Evolutionary conservation across 257 asterid genomes (phyloP), one percentile per base, ranked within the genome.

Genomic region (Sherardia arvensis): DNA sequence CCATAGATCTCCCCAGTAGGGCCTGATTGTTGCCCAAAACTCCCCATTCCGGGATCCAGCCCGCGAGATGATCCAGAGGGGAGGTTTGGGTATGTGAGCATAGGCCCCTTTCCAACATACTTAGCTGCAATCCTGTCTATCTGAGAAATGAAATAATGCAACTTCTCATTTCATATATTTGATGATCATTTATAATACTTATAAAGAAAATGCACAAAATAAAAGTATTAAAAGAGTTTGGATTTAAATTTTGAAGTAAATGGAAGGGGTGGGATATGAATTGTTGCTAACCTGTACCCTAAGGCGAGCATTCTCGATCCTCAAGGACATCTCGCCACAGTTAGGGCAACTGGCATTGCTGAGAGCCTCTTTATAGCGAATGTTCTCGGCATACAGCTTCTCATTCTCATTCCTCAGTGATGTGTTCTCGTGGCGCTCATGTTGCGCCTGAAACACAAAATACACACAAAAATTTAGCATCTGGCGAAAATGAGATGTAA

Each of bases 201-300:
- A n/a, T n/a, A n/a, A n/a, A n/a, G n/a, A n/a, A n/a, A n/a, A n/a
- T n/a, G n/a, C n/a, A n/a, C n/a, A n/a, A n/a, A n/a, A n/a, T n/a
- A n/a, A n/a, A n/a, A n/a, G n/a, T n/a, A n/a, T n/a, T n/a, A n/a
- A n/a, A n/a, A n/a, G n/a, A n/a, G n/a, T n/a, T n/a, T n/a, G n/a
- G n/a, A n/a, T n/a, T n/a, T n/a, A n/a, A n/a, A n/a, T 8, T 15
- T n/a, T n/a, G n/a, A n/a, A n/a, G n/a, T n/a, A n/a, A n/a, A n/a
- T n/a, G n/a, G n/a, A n/a, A n/a, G n/a, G n/a, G n/a, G n/a, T n/a
- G n/a, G n/a, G n/a, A n/a, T n/a, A n/a, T n/a, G n/a, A n/a, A n/a
- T n/a, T n/a, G n/a, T n/a, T n/a, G n/a, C n/a, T n/a, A n/a, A 88
- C 96, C 91, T 88, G 90, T 67, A 84, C 95, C 73, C 92, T 78